phyloP scores from a whole-genome alignment of 2,329 filamentous ascomycete species.

The Neopestalotiopsis rosae region DNA sequence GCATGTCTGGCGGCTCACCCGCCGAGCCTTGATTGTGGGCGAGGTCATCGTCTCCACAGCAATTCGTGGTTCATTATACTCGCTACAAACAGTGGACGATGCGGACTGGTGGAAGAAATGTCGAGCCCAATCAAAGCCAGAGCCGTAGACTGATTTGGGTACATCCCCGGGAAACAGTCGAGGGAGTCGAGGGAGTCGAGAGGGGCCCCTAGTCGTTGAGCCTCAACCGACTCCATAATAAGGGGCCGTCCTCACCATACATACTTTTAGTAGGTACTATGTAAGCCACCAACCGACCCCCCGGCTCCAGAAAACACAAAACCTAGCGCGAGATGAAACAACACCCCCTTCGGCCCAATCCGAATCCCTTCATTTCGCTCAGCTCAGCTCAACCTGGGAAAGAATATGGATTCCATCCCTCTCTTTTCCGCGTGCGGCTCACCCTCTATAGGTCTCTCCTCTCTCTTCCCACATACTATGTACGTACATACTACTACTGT shows the following conservation, averaged over 20 bases:
- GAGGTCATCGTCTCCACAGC: background rate
- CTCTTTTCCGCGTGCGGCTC: too few relatives aligned
- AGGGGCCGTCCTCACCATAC: background rate
- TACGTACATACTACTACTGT: background rate
- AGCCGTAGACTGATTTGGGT: background rate
- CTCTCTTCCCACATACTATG: background rate
- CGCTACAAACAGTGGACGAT: slow-evolving; percentile 12
- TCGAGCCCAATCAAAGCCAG: background rate
- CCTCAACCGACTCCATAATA: slow-evolving; percentile 9
- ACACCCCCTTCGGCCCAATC: slow-evolving; percentile 10
- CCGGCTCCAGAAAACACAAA: slow-evolving; percentile 10
- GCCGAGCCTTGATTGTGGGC: background rate
- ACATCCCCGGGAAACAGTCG: background rate
- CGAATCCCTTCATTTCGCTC: slow-evolving; percentile 14
- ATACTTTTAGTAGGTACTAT: too few relatives aligned
- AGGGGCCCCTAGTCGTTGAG: slow-evolving; percentile 9
- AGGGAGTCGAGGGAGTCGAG: background rate
- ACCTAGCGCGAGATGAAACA: slow-evolving; percentile 16
- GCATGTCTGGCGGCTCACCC: background rate
- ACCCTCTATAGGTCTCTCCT: too few relatives aligned
- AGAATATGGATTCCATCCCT: too few relatives aligned
- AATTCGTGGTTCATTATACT: slow-evolving; percentile 15
- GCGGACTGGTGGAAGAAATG: slow-evolving; percentile 16
- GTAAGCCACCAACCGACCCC: background rate
- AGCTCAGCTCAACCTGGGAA: background rate